These are phyloP conservation scores for Coemansia sp. DNA, from an alignment of 192 early-diverging fungal genomes.

Conservation along the genomic window DNA sequence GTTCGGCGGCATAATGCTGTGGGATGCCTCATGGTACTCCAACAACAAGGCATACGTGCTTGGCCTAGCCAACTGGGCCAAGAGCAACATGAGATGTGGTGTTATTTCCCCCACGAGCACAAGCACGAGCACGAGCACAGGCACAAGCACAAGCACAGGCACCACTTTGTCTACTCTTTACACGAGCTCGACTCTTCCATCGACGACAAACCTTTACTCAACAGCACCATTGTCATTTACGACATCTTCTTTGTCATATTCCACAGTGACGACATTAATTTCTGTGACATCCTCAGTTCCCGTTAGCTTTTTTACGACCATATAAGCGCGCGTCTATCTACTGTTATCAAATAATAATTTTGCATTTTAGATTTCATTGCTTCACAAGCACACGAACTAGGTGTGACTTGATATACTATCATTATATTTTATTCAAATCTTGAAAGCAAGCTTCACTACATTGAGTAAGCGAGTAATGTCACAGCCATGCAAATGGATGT, in stretches of 20 bases:
- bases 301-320: not conserved
- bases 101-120: not conserved
- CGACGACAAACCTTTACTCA: not conserved
- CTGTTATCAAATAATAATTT: not conserved
- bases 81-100: slow-evolving; percentile 40
- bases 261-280: not conserved
- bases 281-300: not conserved
- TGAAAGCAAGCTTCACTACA: not conserved
- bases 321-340: not conserved
- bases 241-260: not conserved
- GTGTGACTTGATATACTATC: not conserved
- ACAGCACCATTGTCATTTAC: not conserved
- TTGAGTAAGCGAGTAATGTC: not conserved
- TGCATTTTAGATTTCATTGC: not conserved
- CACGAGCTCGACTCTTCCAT: not conserved
- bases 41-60: slow-evolving; percentile 53
- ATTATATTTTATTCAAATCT: not conserved
- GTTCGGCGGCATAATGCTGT: slow-evolving; percentile 75
- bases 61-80: slow-evolving; percentile 40
- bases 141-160: slow-evolving; percentile 16
- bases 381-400: not conserved
- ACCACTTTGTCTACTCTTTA: not conserved
- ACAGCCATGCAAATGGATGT: not conserved
- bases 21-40: slow-evolving; percentile 73
- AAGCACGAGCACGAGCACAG: slow-evolving; percentile 15